Evolutionary conservation across 2,329 filamentous ascomycete genomes (phyloP), one percentile per base, ranked within the genome.

Genomic region (Fusarium nisikadoi): DNA sequence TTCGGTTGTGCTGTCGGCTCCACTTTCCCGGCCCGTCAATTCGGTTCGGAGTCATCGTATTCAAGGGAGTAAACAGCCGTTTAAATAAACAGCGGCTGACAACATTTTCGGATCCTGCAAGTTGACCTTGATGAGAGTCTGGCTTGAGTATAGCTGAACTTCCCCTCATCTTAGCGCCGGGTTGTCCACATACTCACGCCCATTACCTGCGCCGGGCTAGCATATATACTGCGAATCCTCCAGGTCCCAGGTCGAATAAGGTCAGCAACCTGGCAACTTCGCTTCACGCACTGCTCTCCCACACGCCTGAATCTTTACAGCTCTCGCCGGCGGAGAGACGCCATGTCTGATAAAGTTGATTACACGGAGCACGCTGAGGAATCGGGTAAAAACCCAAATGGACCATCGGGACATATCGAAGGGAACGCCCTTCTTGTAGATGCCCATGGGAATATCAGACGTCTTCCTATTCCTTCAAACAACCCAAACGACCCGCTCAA

Each of bases 81-180:
- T 29, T n/a, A 17, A n/a, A 16, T 16, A 6, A 29, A 7, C 9
- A 11, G 9, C 17, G 5, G 6, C 14, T 11, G 39, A 7, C 16
- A 6, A 14, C 27, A 29, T 29, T 46, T 29, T 6, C 25, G 3
- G 8, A n/a, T 29, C 12, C 0, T 8, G 8, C 6, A 16, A 16
- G 3, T 11, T 3, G 1, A 3, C 9, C 9, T 16, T 29, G 0
- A 5, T 17, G 9, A 16, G 6, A 16, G 6, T 9, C 1, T 6
- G 13, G 1, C 3, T 17, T 17, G 8, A 10, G 16, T 3, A 35
- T 17, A 35, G 8, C 16, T 7, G 20, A 2, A 8, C 46, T 49
- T 33, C 46, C 29, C 29, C 46, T 16, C 46, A 23, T 19, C 12
- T 2, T 5, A 19, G 46, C 0, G 19, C 23, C 46, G 29, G 46